Evolutionary conservation across 306 rosid genomes (phyloP).

Genomic region (Prunus mume): DNA sequence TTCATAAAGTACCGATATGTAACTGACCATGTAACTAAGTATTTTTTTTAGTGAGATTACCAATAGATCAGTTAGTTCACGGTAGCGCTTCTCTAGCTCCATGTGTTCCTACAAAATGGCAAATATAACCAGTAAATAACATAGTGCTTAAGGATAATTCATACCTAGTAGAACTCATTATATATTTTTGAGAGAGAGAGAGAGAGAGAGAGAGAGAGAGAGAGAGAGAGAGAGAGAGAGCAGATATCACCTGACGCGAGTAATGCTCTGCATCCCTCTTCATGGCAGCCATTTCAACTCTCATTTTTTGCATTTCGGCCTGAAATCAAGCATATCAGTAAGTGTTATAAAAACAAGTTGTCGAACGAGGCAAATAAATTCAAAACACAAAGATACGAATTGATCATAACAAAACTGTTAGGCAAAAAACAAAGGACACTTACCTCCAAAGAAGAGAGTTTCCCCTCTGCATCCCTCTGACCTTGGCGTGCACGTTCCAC

Average conservation of each 20-base stretch:
- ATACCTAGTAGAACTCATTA: constrained; percentile 1
- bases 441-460: constrained; percentile 84
- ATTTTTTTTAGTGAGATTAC: constrained; percentile 41
- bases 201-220: not conserved
- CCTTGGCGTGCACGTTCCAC: constrained; percentile 93
- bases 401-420: not conserved
- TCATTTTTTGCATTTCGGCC: constrained; percentile 90
- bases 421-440: constrained; percentile 23
- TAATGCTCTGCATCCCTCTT: constrained; percentile 99
- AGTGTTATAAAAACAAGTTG: constrained; percentile 16
- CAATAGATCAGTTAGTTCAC: constrained; percentile 95
- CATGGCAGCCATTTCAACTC: constrained; percentile 99
- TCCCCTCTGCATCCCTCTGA: constrained; percentile 96
- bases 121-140: constrained; percentile 30
- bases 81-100: constrained; percentile 97
- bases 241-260: constrained; percentile 82
- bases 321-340: constrained; percentile 34
- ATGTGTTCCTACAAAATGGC: constrained; percentile 75
- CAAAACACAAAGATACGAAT: not conserved
- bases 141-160: not conserved
- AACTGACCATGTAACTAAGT: not conserved
- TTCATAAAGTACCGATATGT: not conserved
- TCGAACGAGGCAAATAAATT: constrained; percentile 10
- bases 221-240: not conserved
- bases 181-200: not conserved